A percentile compares a stretch with the other conserved stretches of the same genome.
phyloP scores from a whole-genome alignment of 1,139 yeast genomes.

The Debaryomyces subglobosus region DNA sequence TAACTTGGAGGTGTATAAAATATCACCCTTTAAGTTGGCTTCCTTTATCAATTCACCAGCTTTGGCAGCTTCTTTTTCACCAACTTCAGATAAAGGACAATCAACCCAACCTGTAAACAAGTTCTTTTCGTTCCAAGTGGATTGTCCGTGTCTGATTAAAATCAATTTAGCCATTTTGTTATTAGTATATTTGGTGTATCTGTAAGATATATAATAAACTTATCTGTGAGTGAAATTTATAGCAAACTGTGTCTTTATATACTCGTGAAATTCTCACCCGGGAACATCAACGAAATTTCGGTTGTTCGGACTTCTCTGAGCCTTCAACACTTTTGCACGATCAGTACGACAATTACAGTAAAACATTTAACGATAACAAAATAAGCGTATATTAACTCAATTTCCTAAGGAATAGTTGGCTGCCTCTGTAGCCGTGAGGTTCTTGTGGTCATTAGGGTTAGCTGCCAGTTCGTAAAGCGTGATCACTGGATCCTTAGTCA shows the following conservation, averaged over 20 bases:
- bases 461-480: constrained; percentile 89
- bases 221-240: background rate
- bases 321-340: constrained; percentile 15
- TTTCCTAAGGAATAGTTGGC: constrained; percentile 6
- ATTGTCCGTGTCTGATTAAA: constrained; percentile 96
- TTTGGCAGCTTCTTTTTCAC: constrained; percentile 87
- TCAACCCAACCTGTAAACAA: constrained; percentile 99
- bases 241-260: constrained; percentile 7
- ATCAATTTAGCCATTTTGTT: constrained; percentile 64
- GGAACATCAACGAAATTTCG: constrained; percentile 17
- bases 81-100: constrained; percentile 80
- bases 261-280: constrained; percentile 8
- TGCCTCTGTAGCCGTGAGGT: constrained; percentile 20
- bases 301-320: constrained; percentile 31
- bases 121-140: constrained; percentile 98
- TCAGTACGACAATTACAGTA: background rate
- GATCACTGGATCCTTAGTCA: constrained; percentile 68
- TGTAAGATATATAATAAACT: background rate
- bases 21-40: constrained; percentile 82
- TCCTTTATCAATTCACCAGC: constrained; percentile 94
- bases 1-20: constrained; percentile 88
- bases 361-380: background rate
- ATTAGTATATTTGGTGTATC: background rate
- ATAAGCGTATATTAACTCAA: constrained; percentile 1
- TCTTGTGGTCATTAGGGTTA: constrained; percentile 86